These are phyloP conservation scores for Moricandia arvensis DNA, from an alignment of 345 rosid genomes.

Conservation along the genomic window DNA sequence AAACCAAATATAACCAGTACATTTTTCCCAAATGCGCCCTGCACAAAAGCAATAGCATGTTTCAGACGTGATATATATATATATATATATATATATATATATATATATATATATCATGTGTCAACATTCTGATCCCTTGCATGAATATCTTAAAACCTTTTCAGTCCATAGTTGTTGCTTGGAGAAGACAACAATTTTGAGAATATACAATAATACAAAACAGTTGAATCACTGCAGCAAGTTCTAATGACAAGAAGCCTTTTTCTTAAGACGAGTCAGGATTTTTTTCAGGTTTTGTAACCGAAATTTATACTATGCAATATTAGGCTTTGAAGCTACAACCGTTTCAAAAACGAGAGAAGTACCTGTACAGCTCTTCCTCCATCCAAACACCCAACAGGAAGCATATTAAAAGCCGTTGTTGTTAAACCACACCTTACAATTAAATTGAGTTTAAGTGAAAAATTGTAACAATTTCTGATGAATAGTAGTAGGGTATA, in stretches of 20 bases:
- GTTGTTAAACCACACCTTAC: slow-evolving; percentile 94
- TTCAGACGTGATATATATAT: neutral
- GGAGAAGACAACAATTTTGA: neutral
- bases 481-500: slow-evolving; percentile 3
- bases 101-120: neutral
- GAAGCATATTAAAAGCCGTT: slow-evolving; percentile 92
- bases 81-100: neutral
- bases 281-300: neutral
- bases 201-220: neutral
- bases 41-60: slow-evolving; percentile 9
- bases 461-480: neutral
- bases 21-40: slow-evolving; percentile 81
- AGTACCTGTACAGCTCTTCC: slow-evolving; percentile 94
- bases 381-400: slow-evolving; percentile 93
- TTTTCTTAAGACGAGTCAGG: neutral
- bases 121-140: neutral
- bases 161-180: neutral
- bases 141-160: neutral
- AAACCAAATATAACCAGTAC: slow-evolving; percentile 69
- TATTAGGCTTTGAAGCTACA: neutral
- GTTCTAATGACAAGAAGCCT: slow-evolving; percentile 4
- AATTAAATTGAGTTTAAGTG: slow-evolving; percentile 33
- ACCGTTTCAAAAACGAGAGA: neutral
- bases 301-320: neutral
- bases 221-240: neutral